A percentile compares a stretch with the other conserved stretches of the same genome.
Evolutionary conservation across 345 rosid genomes (phyloP).

Genomic region (Aquilaria sinensis): DNA sequence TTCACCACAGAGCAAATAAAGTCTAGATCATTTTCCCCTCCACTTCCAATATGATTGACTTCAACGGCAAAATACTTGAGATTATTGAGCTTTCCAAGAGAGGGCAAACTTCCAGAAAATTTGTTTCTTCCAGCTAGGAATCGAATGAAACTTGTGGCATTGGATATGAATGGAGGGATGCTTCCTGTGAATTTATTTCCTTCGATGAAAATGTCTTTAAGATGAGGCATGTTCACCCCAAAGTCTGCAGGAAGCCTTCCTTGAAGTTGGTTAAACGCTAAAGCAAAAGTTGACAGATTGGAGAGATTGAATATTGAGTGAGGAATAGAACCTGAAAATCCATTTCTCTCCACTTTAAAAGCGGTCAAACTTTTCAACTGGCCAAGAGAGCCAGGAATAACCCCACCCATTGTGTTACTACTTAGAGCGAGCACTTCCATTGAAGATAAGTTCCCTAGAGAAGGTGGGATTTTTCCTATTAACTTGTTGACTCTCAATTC

Average conservation of each 20-base stretch:
- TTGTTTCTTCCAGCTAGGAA: neutral
- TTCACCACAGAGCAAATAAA: slow-evolving; percentile 1
- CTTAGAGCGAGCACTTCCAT: fast-evolving
- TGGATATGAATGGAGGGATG: slow-evolving; percentile 19
- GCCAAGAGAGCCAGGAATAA: neutral
- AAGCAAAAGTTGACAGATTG: fast-evolving
- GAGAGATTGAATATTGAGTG: slow-evolving; percentile 15
- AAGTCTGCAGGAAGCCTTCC: slow-evolving; percentile 8
- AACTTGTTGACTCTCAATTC: fast-evolving
- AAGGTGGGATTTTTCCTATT: slow-evolving; percentile 9
- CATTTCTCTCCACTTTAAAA: fast-evolving
- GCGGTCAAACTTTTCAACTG: neutral
- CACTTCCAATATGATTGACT: neutral
- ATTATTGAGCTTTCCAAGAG: neutral
- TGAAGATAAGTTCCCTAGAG: slow-evolving; percentile 15
- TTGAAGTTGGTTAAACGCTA: neutral
- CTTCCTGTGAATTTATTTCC: neutral
- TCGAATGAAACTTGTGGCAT: neutral
- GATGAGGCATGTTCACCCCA: slow-evolving; percentile 20
- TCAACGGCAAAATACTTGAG: neutral
- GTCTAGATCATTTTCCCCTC: neutral
- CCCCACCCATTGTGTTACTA: neutral
- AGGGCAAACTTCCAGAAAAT: neutral
- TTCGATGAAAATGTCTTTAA: neutral
- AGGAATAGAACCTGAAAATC: slow-evolving; percentile 14